These are phyloP conservation scores for Pyricularia pennisetigena DNA, from an alignment of 2,329 filamentous ascomycete species.

Conservation along the genomic window DNA sequence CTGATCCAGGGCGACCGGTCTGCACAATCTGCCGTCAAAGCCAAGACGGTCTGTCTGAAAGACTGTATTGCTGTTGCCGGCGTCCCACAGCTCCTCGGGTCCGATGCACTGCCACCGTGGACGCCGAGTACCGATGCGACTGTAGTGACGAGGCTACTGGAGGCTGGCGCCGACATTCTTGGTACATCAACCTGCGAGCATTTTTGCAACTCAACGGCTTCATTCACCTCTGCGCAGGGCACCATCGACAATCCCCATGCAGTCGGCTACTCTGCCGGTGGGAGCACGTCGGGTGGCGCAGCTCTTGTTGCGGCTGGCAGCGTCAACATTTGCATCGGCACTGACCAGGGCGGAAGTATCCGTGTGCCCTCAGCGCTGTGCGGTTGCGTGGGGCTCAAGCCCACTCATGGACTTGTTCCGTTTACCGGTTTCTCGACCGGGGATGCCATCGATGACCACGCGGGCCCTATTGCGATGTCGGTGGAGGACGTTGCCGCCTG, in stretches of 20 bases:
- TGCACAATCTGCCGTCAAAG: slow-evolving; percentile 18
- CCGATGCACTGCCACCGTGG: slow-evolving; percentile 38
- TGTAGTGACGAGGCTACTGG: slow-evolving; percentile 37
- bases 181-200: slow-evolving; percentile 45
- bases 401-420: slow-evolving; percentile 39
- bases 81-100: slow-evolving; percentile 42
- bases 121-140: slow-evolving; percentile 42
- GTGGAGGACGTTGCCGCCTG: slow-evolving; percentile 29
- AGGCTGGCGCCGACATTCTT: slow-evolving; percentile 38
- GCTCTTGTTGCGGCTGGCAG: slow-evolving; percentile 32
- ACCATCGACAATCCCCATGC: slow-evolving; percentile 33
- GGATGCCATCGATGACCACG: slow-evolving; percentile 41
- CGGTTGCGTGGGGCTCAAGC: slow-evolving; percentile 36
- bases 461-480: slow-evolving; percentile 30
- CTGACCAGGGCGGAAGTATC: slow-evolving; percentile 37
- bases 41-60: slow-evolving; percentile 39
- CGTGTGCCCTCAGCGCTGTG: slow-evolving; percentile 30
- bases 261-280: slow-evolving; percentile 35
- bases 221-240: slow-evolving; percentile 35
- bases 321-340: slow-evolving; percentile 34
- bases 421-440: slow-evolving; percentile 38
- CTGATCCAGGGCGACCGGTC: slow-evolving; percentile 25
- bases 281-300: slow-evolving; percentile 36
- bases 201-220: slow-evolving; percentile 37
- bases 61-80: slow-evolving; percentile 44